Evolutionary conservation across 345 rosid genomes (phyloP), one percentile per base, ranked within the genome.

Genomic region (Pistacia integerrima): DNA sequence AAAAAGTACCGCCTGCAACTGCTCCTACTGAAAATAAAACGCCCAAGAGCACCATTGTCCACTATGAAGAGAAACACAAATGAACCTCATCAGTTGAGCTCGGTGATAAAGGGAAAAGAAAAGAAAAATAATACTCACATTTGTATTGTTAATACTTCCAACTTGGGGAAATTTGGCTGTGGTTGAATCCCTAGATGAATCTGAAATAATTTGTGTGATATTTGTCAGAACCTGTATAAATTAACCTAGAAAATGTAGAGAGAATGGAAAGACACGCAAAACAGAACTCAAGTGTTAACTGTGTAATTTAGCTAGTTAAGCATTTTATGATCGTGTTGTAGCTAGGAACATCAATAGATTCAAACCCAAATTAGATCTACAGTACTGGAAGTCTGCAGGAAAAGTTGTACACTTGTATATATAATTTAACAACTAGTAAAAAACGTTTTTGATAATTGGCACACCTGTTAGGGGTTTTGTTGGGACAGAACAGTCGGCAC

Each of bases 1-100:
- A 83, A 28, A 76, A 18, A 61, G 67, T 82, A 44, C 68, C 76
- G 14, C 59, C 84, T 51, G 73, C 73, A 11, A 79, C 81, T 49
- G 83, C 86, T 83, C 70, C 82, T 11, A 73, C 69, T 4, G 82
- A 81, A 69, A 67, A 83, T 63, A 76, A 35, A 17, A 78, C 35
- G 68, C 64, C 79, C 62, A 78, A 58, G 1, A 68, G 70, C 70
- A 70, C 74, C 70, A 73, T 64, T 28, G 69, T 12, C 76, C 79
- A 71, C 88, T 83, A 78, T 8, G 2, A 7, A 8, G 5, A 11
- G 8, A 16, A 55, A 52, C 10, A 68, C 35, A 8, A 7, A 36
- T 38, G 2, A 57, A 7, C 52, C 30, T 18, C 3, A 30, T 12
- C 4, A 30, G 64, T 64, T 52, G 33, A 30, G 33, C 33, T 30